Percentiles rank a stretch among this genome's conserved stretches.
Evolutionary conservation across 2,329 filamentous ascomycete genomes (phyloP).

Genomic region (Trichoderma simmonsii): DNA sequence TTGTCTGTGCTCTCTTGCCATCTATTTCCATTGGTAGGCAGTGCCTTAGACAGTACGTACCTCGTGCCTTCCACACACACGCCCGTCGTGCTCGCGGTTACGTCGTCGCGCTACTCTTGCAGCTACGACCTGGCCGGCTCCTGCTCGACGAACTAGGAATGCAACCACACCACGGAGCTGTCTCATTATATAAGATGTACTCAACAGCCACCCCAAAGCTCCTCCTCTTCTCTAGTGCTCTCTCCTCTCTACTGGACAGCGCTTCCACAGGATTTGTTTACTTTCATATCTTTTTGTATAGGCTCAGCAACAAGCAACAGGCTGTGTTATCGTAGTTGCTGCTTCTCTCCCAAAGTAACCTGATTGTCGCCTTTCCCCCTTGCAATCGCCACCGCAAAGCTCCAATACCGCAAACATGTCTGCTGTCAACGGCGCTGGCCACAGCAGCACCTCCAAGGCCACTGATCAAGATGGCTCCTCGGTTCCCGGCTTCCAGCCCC

Average conservation of each 20-base stretch:
- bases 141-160: neutral
- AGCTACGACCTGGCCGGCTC: neutral
- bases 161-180: neutral
- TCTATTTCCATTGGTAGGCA: neutral
- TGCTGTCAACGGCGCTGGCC: conserved; percentile 25
- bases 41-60: neutral
- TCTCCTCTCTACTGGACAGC: neutral
- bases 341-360: neutral
- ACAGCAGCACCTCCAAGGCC: conserved; percentile 32
- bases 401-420: conserved; percentile 16
- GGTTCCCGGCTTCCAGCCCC: conserved; percentile 45
- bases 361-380: neutral
- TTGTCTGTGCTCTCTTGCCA: neutral
- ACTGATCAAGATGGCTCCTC: conserved; percentile 21
- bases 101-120: neutral
- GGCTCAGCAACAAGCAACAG: neutral
- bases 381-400: neutral
- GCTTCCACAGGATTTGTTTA: neutral
- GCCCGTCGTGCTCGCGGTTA: neutral
- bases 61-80: neutral
- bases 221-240: neutral
- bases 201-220: neutral
- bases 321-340: neutral
- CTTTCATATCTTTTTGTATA: neutral
- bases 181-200: conserved; percentile 7